These are phyloP conservation scores for Lyophyllum shimeji DNA, from an alignment of 768 basidiomycete genomes.

Conservation along the genomic window DNA sequence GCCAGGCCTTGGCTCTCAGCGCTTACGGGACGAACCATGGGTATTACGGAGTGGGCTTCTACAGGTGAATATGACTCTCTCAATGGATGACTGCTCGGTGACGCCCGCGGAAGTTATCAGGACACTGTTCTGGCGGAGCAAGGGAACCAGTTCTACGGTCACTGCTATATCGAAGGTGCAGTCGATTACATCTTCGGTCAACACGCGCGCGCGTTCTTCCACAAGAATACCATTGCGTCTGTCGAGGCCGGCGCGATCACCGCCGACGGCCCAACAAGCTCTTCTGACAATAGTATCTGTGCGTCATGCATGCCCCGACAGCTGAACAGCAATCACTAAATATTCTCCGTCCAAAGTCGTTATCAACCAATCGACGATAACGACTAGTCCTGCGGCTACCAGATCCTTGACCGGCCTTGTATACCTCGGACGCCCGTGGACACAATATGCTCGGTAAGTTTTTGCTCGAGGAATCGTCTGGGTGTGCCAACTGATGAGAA, in stretches of 20 bases:
- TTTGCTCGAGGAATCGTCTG: too few species aligned
- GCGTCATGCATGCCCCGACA: background rate
- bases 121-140: constrained; percentile 23
- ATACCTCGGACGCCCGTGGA: constrained; percentile 24
- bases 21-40: constrained; percentile 25
- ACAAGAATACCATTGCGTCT: constrained; percentile 25
- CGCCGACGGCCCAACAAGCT: constrained; percentile 20
- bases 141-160: constrained; percentile 21
- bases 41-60: constrained; percentile 25
- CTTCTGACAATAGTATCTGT: constrained; percentile 15
- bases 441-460: constrained; percentile 18
- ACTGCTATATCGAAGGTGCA: constrained; percentile 25
- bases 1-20: constrained; percentile 27
- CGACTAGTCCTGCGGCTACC: constrained; percentile 18
- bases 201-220: constrained; percentile 22
- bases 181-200: constrained; percentile 27
- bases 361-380: constrained; percentile 23
- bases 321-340: background rate
- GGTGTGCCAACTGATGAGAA: background rate
- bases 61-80: constrained; percentile 8
- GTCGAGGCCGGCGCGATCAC: constrained; percentile 23
- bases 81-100: background rate
- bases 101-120: constrained; percentile 16
- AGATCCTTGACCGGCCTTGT: constrained; percentile 19
- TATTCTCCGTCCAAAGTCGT: constrained; percentile 10